phyloP scores from a whole-genome alignment of 768 basidiomycete species.

The Tricholoma sp. region DNA sequence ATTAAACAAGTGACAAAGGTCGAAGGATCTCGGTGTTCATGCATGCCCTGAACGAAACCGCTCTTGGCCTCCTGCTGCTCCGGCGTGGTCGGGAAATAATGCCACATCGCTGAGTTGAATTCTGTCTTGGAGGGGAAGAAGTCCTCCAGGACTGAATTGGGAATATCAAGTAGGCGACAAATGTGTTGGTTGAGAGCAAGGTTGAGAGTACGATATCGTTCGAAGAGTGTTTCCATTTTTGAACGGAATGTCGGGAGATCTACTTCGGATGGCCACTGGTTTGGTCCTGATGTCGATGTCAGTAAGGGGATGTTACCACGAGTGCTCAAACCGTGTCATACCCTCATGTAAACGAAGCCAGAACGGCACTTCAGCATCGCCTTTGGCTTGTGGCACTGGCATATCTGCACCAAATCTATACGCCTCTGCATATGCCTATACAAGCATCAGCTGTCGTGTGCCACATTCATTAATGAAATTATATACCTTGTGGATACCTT shows the following conservation, averaged over 20 bases:
- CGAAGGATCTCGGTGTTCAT: conserved; percentile 26
- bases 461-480: neutral
- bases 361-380: conserved; percentile 18
- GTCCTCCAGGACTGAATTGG: conserved; percentile 14
- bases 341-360: conserved; percentile 26
- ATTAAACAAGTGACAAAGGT: conserved; percentile 27
- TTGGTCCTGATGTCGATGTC: conserved; percentile 17
- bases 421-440: conserved; percentile 24
- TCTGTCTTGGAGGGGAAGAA: conserved; percentile 20
- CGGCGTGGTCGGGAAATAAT: conserved; percentile 21
- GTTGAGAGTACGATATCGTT: conserved; percentile 20
- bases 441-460: no score
- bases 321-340: conserved; percentile 2
- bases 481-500: conserved; percentile 19
- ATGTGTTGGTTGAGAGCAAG: conserved; percentile 25
- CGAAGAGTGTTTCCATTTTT: conserved; percentile 22
- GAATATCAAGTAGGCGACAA: conserved; percentile 19
- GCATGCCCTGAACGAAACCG: conserved; percentile 26
- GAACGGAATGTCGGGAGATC: conserved; percentile 22
- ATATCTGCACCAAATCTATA: conserved; percentile 23
- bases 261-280: conserved; percentile 23
- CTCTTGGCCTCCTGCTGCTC: conserved; percentile 15
- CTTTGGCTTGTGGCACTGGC: conserved; percentile 4
- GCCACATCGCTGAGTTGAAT: conserved; percentile 26
- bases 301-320: neutral